Evolutionary conservation across 2,329 filamentous ascomycete genomes (phyloP), one percentile per base, ranked within the genome.

Genomic region (Diaporthe australafricana): DNA sequence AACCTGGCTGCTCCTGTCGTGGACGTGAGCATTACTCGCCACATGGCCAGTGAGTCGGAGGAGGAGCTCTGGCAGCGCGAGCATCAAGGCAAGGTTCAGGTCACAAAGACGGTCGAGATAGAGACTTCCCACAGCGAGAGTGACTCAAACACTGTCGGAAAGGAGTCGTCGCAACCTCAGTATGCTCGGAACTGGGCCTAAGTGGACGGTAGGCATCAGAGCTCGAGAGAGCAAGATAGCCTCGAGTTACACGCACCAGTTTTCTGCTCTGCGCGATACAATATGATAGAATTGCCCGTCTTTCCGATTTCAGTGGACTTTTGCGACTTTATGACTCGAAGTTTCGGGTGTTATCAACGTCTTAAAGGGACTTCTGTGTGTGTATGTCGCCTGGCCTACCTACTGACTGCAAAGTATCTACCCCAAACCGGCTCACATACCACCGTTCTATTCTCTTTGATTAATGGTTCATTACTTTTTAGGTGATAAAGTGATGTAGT

Each of bases 11-110:
- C 20, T 11, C 57, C 57, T 11, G 42, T 63, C 17, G 42, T n/a
- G 1, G 57, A 63, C 20, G 42, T 63, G 42, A 63, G 57, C 42
- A 63, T 63, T 20, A 63, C 57, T 11, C 57, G 57, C 25, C 57
- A 63, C 6, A n/a, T 63, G 42, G 57, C 57, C n/a, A 48, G 42
- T 16, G 57, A 63, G 42, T 63, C 57, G 6, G 57, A 63, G 17
- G 57, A 63, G 25, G 57, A 63, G 42, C 57, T 63, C 7, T 63
- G 57, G 57, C 57, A 48, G 42, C 57, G 27, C 9, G 42, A 63
- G 9, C 17, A 63, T 32, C 57, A 35, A 42, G 57, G 57, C 12
- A 63, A 35, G 27, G 57, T 48, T 1, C 57, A 63, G 5, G 42
- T 63, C 11, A 48, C 57, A 4, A 32, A n/a, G 11, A 62, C 57